Evolutionary conservation across 129 eudicot species (phyloP).

Genomic region (Logfia minima): DNA sequence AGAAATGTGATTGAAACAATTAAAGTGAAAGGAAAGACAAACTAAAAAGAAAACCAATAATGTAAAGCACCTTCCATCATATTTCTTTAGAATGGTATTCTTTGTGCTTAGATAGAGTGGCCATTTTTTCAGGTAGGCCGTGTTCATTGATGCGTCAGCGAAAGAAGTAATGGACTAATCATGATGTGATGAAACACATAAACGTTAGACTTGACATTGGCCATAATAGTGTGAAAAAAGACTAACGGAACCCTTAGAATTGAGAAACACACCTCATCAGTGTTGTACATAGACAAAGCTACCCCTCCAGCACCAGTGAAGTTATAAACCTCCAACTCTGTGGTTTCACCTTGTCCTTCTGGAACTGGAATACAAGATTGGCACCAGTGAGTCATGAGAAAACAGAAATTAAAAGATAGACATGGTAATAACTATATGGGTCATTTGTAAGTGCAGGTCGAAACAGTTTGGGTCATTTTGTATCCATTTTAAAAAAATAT

Average conservation of each 20-base stretch:
- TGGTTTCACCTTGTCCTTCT: conserved; percentile 70
- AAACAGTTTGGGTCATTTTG: not conserved
- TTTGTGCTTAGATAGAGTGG: conserved; percentile 97
- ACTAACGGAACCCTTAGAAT: not conserved
- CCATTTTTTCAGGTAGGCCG: conserved; percentile 85
- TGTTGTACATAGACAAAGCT: conserved; percentile 95
- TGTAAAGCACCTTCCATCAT: conserved; percentile 79
- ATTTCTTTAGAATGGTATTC: conserved; percentile 94
- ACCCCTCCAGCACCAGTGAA: conserved; percentile 95
- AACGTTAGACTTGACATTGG: not conserved
- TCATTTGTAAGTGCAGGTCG: not conserved
- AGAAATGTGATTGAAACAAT: not conserved
- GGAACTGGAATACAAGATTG: conserved; percentile 59
- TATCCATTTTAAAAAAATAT: not conserved
- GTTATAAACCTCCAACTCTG: conserved; percentile 76
- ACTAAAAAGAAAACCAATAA: conserved; percentile 4
- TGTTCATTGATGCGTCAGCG: conserved; percentile 96
- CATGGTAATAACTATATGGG: not conserved
- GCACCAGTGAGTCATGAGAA: not conserved
- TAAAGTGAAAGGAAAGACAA: not conserved
- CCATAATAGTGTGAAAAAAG: not conserved
- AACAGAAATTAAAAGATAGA: not conserved
- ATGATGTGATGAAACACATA: conserved; percentile 1
- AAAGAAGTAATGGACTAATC: conserved; percentile 78
- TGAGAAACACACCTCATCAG: conserved; percentile 74